phyloP scores from a whole-genome alignment of 2,329 filamentous ascomycete species.

The Fusarium solani-melongenae region DNA sequence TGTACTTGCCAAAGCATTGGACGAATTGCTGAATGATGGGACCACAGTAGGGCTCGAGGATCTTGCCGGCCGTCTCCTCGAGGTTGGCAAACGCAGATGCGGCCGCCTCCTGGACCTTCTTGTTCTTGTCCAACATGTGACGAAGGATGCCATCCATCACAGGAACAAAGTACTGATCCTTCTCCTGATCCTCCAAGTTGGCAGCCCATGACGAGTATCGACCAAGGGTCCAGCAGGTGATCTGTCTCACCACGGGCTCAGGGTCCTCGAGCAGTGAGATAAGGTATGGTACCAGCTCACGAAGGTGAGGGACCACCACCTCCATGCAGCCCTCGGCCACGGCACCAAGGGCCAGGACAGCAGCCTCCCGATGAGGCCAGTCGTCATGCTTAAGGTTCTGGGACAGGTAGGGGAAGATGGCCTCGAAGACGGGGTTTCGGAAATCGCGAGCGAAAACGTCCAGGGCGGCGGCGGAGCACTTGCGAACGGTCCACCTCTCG shows the following conservation, averaged over 20 bases:
- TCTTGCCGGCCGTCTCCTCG: constrained; percentile 89
- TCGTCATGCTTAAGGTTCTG: constrained; percentile 88
- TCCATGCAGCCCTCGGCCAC: constrained; percentile 95
- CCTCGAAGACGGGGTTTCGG: constrained; percentile 86
- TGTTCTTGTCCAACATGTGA: constrained; percentile 97
- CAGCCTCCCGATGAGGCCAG: constrained; percentile 93
- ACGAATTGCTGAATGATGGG: constrained; percentile 95
- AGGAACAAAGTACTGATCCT: constrained; percentile 86
- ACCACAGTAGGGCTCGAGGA: constrained; percentile 84
- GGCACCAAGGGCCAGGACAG: constrained; percentile 91
- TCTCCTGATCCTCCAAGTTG: constrained; percentile 74
- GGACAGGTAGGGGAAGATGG: constrained; percentile 91
- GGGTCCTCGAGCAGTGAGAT: constrained; percentile 85
- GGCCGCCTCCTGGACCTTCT: constrained; percentile 96
- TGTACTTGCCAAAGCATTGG: constrained; percentile 92
- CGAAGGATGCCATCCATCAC: constrained; percentile 97
- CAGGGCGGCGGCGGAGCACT: constrained; percentile 94
- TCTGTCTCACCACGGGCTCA: constrained; percentile 93
- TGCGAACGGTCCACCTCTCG: constrained; percentile 93
- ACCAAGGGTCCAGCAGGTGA: constrained; percentile 97
- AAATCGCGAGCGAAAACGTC: constrained; percentile 96
- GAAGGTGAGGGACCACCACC: constrained; percentile 89
- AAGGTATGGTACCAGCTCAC: constrained; percentile 89
- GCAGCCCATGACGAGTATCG: constrained; percentile 95
- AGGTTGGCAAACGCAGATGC: constrained; percentile 96